Evolutionary conservation across 441 rosid species (phyloP).

Genomic region (Kokia cookei): DNA sequence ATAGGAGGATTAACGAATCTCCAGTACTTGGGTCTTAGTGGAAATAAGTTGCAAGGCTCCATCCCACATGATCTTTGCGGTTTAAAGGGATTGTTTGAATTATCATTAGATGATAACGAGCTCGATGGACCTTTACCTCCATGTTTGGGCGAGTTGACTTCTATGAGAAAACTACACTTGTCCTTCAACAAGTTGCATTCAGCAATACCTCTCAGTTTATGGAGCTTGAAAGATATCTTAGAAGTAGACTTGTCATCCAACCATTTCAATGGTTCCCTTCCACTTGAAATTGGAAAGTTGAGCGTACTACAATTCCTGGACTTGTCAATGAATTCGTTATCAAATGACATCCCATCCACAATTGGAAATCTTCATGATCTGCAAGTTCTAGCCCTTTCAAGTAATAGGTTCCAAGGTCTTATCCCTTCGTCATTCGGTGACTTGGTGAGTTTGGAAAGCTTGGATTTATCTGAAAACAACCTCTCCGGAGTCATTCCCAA

Average conservation of each 20-base stretch:
- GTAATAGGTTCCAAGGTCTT: neutral
- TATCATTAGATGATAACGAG: neutral
- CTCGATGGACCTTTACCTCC: neutral
- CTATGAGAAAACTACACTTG: neutral
- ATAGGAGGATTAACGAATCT: neutral
- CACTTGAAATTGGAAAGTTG: neutral
- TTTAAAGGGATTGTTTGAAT: neutral
- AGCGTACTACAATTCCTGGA: neutral
- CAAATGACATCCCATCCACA: neutral
- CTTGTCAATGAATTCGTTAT: neutral
- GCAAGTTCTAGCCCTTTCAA: neutral
- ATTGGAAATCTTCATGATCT: neutral
- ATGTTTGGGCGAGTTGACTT: neutral
- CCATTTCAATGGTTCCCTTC: neutral
- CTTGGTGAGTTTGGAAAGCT: neutral
- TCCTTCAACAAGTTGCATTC: constrained; percentile 1
- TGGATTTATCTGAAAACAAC: constrained; percentile 2
- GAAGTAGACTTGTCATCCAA: constrained; percentile 4
- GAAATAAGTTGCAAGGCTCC: neutral
- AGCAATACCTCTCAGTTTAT: neutral
- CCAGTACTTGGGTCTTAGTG: neutral
- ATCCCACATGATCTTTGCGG: neutral
- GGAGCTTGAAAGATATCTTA: constrained; percentile 3
- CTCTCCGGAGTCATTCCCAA: constrained; percentile 2
- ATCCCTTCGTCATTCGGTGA: neutral